A percentile compares a stretch with the other conserved stretches of the same genome.
Conservation (phyloP, 225 moss, liverwort and hornwort genomes). For the Sphagnum tenellum region DNA sequence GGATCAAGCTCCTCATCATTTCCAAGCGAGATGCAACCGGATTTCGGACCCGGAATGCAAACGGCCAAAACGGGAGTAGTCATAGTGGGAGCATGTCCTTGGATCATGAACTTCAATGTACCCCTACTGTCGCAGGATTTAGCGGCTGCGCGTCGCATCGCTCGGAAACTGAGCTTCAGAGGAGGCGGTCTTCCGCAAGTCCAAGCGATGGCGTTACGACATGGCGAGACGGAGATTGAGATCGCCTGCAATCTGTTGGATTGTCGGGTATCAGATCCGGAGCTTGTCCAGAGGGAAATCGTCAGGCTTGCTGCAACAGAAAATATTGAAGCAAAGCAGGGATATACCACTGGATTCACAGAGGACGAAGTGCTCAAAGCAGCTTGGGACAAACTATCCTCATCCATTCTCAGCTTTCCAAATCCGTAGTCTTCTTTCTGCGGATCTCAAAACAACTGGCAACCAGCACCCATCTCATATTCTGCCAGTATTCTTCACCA, state of each 20-base stretch:
- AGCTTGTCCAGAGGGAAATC: slow-evolving; percentile 54
- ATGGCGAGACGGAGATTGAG: slow-evolving; percentile 59
- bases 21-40: slow-evolving; percentile 40
- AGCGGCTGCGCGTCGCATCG: slow-evolving; percentile 37
- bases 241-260: slow-evolving; percentile 87
- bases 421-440: no score
- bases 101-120: slow-evolving; percentile 96
- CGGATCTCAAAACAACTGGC: no score
- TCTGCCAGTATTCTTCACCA: no score
- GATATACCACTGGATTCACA: slow-evolving; percentile 65
- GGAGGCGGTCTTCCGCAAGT: slow-evolving; percentile 76
- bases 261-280: slow-evolving; percentile 32
- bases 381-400: slow-evolving; percentile 30
- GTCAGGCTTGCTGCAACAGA: slow-evolving; percentile 31
- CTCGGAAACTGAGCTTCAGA: slow-evolving; percentile 60
- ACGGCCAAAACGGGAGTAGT: slow-evolving; percentile 62
- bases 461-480: no score
- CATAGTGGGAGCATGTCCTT: slow-evolving; percentile 75
- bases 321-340: slow-evolving; percentile 28
- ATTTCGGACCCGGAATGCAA: slow-evolving; percentile 60
- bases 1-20: slow-evolving; percentile 33
- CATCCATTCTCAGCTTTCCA: background rate
- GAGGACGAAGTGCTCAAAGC: slow-evolving; percentile 49
- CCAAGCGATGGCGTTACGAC: slow-evolving; percentile 88
- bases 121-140: slow-evolving; percentile 48